Base-by-base conservation (phyloP, 1,284 basidiomycete genomes). In the Fomitopsis betulina region DNA sequence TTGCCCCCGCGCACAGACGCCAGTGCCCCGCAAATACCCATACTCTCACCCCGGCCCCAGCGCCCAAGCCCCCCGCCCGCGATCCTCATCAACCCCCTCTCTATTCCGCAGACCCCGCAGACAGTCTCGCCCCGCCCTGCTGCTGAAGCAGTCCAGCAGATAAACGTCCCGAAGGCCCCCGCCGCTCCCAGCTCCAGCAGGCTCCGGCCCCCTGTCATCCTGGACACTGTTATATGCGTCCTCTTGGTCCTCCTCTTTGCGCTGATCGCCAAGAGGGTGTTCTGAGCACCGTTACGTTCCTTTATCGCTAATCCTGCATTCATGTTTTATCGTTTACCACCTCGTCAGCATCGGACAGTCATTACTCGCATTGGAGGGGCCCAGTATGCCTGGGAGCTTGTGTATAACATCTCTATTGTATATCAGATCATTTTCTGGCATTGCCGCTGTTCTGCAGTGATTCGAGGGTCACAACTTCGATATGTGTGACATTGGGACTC, bases 171-270 rank as follows among this genome's bases (percentile, higher is more conserved):
- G 15, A 59, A 60, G 23, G 64, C 59, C 2, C 62, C 64, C 13
- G 63, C 62, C 32, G 59, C 62, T n/a, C 62, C 64, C 42, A 65
- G 61, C 47, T 55, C 67, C 6, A 65, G 61, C 37, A 10, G 35
- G 35, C 13, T 15, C 35, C 77, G 79, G 55, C 79, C 86, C n/a
- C 84, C 85, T n/a, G 65, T 87, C 35, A 67, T 87, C 27, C 73
- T 90, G 25, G 87, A 90, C 68, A 82, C 81, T 7, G 81, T 82
- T 30, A 90, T 90, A 59, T 85, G 86, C 68, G 75, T 89, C 50
- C 73, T 89, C 33, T 72, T 90, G 15, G 83, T 86, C 9, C 70
- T 89, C 53, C 77, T 85, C 53, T 79, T 85, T 64, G 83, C 80
- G 32, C 76, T 90, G 53, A 73, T 89, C 47, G 86, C 79, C 64